phyloP scores from a whole-genome alignment of 176 grass and related monocot genomes.

The Miscanthus lutarioriparius region DNA sequence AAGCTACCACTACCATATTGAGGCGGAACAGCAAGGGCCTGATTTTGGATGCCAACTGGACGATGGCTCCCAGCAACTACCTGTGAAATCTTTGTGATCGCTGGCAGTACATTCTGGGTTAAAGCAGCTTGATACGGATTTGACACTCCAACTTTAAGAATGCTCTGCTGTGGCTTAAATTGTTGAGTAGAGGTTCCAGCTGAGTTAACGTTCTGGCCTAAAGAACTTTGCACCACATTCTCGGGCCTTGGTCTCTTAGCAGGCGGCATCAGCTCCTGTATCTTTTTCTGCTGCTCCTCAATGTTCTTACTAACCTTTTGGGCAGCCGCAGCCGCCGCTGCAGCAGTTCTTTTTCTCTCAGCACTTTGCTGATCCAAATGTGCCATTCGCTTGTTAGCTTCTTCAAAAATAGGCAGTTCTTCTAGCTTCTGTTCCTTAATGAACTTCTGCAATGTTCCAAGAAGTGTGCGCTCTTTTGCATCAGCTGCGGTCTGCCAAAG shows the following conservation, averaged over 20 bases:
- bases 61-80: constrained; percentile 26
- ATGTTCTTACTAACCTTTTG: constrained; percentile 25
- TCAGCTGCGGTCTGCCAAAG: constrained; percentile 45
- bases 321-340: constrained; percentile 27
- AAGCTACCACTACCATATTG: constrained; percentile 15
- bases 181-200: constrained; percentile 15
- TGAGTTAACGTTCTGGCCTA: neutral
- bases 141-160: neutral
- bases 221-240: constrained; percentile 26
- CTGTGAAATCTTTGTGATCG: neutral
- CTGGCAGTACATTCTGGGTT: constrained; percentile 20
- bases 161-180: constrained; percentile 4
- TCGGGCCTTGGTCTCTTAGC: constrained; percentile 21
- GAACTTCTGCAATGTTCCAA: constrained; percentile 52
- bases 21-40: constrained; percentile 11
- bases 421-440: constrained; percentile 57
- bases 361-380: constrained; percentile 44
- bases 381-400: constrained; percentile 43
- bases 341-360: constrained; percentile 42
- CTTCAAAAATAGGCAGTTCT: constrained; percentile 43
- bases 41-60: constrained; percentile 25
- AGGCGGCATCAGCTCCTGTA: constrained; percentile 5
- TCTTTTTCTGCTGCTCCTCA: constrained; percentile 3
- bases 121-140: constrained; percentile 32
- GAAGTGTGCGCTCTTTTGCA: constrained; percentile 50